A percentile compares a stretch with the other conserved stretches of the same genome.
These are phyloP conservation scores for Suillus subaureus DNA, from an alignment of 768 basidiomycete genomes.

Conservation along the genomic window DNA sequence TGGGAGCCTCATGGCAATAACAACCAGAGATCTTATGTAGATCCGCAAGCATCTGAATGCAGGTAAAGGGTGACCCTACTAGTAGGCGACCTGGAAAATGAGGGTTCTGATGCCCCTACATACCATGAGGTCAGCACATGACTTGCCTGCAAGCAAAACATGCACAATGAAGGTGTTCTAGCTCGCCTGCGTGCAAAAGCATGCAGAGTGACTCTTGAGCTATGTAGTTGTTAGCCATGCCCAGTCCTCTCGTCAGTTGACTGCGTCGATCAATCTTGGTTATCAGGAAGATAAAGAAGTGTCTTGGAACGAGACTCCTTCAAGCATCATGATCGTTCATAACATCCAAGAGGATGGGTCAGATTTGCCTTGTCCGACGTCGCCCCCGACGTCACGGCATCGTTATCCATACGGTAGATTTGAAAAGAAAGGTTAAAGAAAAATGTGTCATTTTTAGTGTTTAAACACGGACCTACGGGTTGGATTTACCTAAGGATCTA, in stretches of 20 bases:
- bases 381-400: background rate
- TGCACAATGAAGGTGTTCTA: background rate
- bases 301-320: background rate
- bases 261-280: background rate
- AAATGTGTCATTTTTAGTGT: constrained; percentile 3
- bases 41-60: constrained; percentile 1
- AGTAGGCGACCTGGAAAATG: background rate
- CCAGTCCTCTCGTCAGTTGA: background rate
- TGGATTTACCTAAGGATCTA: constrained; percentile 1
- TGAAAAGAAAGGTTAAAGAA: background rate
- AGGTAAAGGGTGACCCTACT: background rate
- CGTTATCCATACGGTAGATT: background rate
- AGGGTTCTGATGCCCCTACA: constrained; percentile 1
- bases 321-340: background rate
- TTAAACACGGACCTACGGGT: background rate
- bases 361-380: background rate
- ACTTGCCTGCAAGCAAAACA: background rate
- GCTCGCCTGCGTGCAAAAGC: background rate
- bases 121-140: constrained; percentile 5
- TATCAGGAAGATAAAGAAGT: background rate
- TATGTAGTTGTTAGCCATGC: background rate
- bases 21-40: background rate
- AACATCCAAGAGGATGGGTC: background rate
- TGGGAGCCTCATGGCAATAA: background rate
- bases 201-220: background rate